Conservation (phyloP, 2,329 filamentous ascomycete species). For the Colletotrichum gloeosporioides region DNA sequence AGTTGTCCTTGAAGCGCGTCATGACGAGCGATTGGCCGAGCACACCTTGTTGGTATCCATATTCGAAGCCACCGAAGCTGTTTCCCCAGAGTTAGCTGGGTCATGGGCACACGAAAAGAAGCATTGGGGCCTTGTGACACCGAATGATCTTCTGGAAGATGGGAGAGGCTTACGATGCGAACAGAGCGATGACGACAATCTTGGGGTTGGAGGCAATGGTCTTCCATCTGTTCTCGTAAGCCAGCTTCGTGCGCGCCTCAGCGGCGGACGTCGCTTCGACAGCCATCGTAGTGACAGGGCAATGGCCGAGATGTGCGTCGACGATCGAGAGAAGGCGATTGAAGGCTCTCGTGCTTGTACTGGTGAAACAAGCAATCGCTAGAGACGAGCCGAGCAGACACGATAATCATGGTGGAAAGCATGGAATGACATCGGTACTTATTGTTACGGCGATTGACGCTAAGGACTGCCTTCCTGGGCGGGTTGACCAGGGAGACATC, state of each 20-base stretch:
- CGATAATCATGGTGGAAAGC: neutral
- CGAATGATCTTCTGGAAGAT: conserved; percentile 33
- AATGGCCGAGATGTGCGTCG: neutral
- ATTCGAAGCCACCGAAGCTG: conserved; percentile 56
- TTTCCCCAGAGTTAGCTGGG: neutral
- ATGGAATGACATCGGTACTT: conserved; percentile 6
- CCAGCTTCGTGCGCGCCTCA: conserved; percentile 13
- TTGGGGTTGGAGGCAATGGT: conserved; percentile 39
- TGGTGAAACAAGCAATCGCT: neutral
- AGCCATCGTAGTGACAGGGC: neutral
- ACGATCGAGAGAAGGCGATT: neutral
- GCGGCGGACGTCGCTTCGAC: conserved; percentile 9
- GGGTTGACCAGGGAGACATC: neutral
- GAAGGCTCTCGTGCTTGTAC: neutral
- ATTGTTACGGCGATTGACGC: conserved; percentile 1
- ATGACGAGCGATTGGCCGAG: conserved; percentile 60
- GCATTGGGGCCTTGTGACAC: accelerated
- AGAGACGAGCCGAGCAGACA: neutral
- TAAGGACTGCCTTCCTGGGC: conserved; percentile 11
- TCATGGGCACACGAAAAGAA: neutral
- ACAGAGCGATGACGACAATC: conserved; percentile 43
- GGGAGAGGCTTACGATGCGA: conserved; percentile 37
- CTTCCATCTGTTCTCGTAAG: conserved; percentile 28
- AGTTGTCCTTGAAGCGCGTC: conserved; percentile 53
- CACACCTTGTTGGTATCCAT: conserved; percentile 60